phyloP scores from a whole-genome alignment of 1,284 basidiomycete genomes.

The Peniophora sp. region DNA sequence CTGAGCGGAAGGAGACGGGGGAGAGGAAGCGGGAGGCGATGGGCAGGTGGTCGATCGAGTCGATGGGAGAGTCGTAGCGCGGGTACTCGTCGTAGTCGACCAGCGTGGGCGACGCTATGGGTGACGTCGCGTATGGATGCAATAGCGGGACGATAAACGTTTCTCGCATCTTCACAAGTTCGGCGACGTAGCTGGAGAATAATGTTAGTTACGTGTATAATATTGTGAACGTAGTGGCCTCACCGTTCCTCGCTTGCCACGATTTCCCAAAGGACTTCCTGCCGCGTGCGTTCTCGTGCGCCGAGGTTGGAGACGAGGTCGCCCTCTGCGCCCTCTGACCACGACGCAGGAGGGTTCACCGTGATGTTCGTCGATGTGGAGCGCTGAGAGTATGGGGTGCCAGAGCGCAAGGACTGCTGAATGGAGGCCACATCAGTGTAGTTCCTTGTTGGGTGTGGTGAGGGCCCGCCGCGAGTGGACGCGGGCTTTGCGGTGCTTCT shows the following conservation, averaged over 20 bases:
- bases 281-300: slow-evolving; percentile 87
- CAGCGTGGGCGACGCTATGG: slow-evolving; percentile 49
- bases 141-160: slow-evolving; percentile 88
- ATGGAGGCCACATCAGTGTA: slow-evolving; percentile 41
- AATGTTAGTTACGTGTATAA: slow-evolving; percentile 10
- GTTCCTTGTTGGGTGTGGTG: slow-evolving; percentile 51
- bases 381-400: slow-evolving; percentile 73
- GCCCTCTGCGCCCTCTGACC: slow-evolving; percentile 94
- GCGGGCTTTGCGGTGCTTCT: slow-evolving; percentile 30
- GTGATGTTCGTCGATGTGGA: slow-evolving; percentile 50
- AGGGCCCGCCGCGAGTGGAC: slow-evolving; percentile 50
- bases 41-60: slow-evolving; percentile 74
- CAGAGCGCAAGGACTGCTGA: slow-evolving; percentile 62
- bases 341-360: slow-evolving; percentile 78
- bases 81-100: slow-evolving; percentile 57
- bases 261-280: slow-evolving; percentile 98
- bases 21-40: slow-evolving; percentile 91
- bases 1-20: slow-evolving; percentile 49
- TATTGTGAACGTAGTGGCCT: slow-evolving; percentile 18
- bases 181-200: slow-evolving; percentile 77
- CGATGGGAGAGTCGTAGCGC: slow-evolving; percentile 51
- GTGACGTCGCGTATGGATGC: slow-evolving; percentile 63
- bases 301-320: slow-evolving; percentile 93
- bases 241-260: slow-evolving; percentile 94
- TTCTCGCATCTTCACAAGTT: slow-evolving; percentile 86